Conservation (phyloP, 768 basidiomycete species). For the Termitomyces sp. region DNA sequence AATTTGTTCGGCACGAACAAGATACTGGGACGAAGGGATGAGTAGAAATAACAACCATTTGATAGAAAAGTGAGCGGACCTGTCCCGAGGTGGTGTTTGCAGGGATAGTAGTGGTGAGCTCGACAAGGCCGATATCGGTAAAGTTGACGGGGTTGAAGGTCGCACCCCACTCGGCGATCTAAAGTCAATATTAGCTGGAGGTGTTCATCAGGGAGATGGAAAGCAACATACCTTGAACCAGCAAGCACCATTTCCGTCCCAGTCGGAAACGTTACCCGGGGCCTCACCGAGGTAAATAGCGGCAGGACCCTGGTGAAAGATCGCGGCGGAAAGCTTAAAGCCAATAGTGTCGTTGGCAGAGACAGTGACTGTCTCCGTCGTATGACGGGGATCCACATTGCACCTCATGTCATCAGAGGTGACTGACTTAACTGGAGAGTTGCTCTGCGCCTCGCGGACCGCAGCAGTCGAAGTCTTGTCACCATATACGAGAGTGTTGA, state of each 20-base stretch:
- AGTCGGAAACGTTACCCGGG: conserved; percentile 28
- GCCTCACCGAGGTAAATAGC: conserved; percentile 37
- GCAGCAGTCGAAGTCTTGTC: conserved; percentile 19
- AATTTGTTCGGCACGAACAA: conserved; percentile 36
- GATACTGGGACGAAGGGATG: conserved; percentile 17
- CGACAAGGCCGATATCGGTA: conserved; percentile 17
- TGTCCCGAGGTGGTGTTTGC: conserved; percentile 27
- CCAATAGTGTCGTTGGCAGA: conserved; percentile 27
- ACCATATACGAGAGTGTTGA: conserved; percentile 22
- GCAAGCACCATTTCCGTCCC: conserved; percentile 32
- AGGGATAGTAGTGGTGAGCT: conserved; percentile 30
- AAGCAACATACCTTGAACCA: conserved; percentile 32
- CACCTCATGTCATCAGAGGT: conserved; percentile 32
- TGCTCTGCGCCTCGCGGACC: conserved; percentile 32
- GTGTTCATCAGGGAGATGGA: background rate
- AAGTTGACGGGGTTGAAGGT: conserved; percentile 25
- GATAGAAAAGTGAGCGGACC: conserved; percentile 9
- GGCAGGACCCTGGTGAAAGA: conserved; percentile 35
- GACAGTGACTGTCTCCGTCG: conserved; percentile 26
- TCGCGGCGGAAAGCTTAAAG: conserved; percentile 25
- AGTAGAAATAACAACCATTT: background rate
- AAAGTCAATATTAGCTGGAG: background rate
- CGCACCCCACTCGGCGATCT: conserved; percentile 28
- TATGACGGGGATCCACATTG: conserved; percentile 29
- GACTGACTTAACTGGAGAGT: conserved; percentile 33